Evolutionary conservation across 495 filamentous ascomycete species (phyloP).

Genomic region (Cairneyella variabilis): DNA sequence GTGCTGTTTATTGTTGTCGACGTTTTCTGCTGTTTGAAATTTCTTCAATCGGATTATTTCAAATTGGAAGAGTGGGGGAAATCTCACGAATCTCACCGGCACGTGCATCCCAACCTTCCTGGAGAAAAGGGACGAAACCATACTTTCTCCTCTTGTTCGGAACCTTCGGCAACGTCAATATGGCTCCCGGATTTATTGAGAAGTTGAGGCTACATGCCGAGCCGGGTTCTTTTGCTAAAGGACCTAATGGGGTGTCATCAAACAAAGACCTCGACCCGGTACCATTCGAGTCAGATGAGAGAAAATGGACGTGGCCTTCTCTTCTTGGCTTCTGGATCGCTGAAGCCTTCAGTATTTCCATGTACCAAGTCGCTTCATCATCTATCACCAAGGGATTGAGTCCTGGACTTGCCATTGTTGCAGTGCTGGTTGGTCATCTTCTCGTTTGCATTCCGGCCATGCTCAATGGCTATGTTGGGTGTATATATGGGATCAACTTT

Average conservation of each 20-base stretch:
- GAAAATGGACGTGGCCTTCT: conserved; percentile 40
- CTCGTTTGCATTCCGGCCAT: conserved; percentile 31
- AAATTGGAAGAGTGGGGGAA: too few species aligned
- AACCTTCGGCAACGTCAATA: not conserved
- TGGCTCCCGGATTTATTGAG: conserved; percentile 1
- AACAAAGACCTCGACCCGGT: conserved; percentile 49
- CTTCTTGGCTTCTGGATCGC: conserved; percentile 31
- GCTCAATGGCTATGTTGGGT: conserved; percentile 48
- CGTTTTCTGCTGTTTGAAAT: too few species aligned
- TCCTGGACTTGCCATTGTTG: conserved; percentile 42
- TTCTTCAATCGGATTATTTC: too few species aligned
- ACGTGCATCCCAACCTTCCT: too few species aligned
- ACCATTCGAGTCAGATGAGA: conserved; percentile 30
- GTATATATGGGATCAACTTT: conserved; percentile 65
- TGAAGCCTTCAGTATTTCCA: conserved; percentile 13
- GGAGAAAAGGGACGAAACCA: too few species aligned
- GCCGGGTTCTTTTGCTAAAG: conserved; percentile 1
- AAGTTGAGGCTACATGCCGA: conserved; percentile 3
- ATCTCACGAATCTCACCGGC: too few species aligned
- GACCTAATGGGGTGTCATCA: conserved; percentile 8
- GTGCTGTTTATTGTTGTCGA: too few species aligned
- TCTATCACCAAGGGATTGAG: conserved; percentile 46
- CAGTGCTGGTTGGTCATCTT: conserved; percentile 42
- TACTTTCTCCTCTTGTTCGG: too few species aligned
- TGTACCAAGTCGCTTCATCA: conserved; percentile 14